These are phyloP conservation scores for Xylaria cubensis DNA, from an alignment of 495 filamentous ascomycete genomes.

Conservation along the genomic window DNA sequence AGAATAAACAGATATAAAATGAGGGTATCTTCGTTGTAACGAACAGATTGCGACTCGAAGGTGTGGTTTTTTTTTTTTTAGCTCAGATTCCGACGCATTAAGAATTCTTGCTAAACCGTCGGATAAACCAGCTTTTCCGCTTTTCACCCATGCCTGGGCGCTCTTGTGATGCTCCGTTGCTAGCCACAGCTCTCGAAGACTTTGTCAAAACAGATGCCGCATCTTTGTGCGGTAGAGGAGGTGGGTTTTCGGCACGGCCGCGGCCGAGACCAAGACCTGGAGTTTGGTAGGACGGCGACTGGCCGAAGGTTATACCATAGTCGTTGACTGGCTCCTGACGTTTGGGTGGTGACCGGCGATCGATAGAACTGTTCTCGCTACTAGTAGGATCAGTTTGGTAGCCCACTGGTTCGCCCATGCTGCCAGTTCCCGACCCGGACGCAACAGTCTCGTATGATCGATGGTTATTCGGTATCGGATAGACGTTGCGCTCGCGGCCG, in stretches of 20 bases:
- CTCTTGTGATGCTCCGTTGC: constrained; percentile 39
- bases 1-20: constrained; percentile 29
- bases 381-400: constrained; percentile 85
- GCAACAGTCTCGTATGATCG: constrained; percentile 83
- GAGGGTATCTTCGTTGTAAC: constrained; percentile 28
- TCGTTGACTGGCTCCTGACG: constrained; percentile 53
- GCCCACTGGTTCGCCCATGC: constrained; percentile 72
- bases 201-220: constrained; percentile 41
- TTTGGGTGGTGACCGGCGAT: constrained; percentile 68
- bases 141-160: constrained; percentile 64
- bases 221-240: constrained; percentile 52
- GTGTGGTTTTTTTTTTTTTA: background rate
- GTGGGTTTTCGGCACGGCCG: constrained; percentile 31
- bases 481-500: constrained; percentile 57
- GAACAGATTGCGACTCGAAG: constrained; percentile 4
- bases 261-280: constrained; percentile 44
- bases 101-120: constrained; percentile 74
- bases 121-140: constrained; percentile 87
- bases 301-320: constrained; percentile 55
- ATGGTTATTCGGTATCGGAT: constrained; percentile 72
- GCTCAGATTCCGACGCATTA: constrained; percentile 27
- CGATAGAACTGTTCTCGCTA: constrained; percentile 88
- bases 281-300: constrained; percentile 44
- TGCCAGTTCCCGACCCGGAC: constrained; percentile 73
- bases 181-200: constrained; percentile 34